Base-by-base conservation (phyloP, 2,329 filamentous ascomycete genomes). In the Thelonectria discophora region DNA sequence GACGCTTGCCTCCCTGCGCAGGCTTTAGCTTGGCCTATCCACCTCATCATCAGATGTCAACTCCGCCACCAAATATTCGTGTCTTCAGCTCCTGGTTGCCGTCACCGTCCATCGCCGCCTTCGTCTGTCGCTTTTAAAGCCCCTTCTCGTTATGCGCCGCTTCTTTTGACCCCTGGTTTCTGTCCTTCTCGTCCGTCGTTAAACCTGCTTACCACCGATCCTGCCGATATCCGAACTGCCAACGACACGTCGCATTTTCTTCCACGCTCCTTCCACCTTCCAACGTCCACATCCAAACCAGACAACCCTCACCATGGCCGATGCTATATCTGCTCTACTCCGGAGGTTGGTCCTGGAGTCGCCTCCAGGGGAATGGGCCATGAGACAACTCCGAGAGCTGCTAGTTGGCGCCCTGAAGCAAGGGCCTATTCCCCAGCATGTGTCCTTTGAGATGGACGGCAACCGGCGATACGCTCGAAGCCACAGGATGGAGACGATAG, bases 401-500 rank as follows among this genome's bases (percentile, higher is more conserved):
- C 84, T 98, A 65, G 95, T 99, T 69, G 92, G 93, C 56, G 91
- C 94, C 51, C 80, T 98, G 55, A 90, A 90, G 73, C 94, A 97
- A 78, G 95, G 95, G 0, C 93, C 93, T 2, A 90, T 99, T 57
- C 95, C 95, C 10, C 89, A 93, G 73, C 95, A 99, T 86, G 88
- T 99, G 63, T 95, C 95, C n/a, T 99, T 99, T 74, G 94, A 97
- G 70, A 99, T 99, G 95, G 95, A 99, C 76, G 95, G 95, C 58
- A 99, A 99, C 79, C 84, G 95, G 72, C 90, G 95, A 47, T 99
- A 96, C 80, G 95, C 95, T 13, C 86, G 92, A 64, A 91, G 85
- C 65, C 93, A 95, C 79, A 89, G 94, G 66, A 97, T 99, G 75
- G 95, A 99, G 81, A 97, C 94, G 0, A 89, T 98, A 34, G 94